phyloP scores from a whole-genome alignment of 345 rosid genomes.

The Isatis tinctoria region DNA sequence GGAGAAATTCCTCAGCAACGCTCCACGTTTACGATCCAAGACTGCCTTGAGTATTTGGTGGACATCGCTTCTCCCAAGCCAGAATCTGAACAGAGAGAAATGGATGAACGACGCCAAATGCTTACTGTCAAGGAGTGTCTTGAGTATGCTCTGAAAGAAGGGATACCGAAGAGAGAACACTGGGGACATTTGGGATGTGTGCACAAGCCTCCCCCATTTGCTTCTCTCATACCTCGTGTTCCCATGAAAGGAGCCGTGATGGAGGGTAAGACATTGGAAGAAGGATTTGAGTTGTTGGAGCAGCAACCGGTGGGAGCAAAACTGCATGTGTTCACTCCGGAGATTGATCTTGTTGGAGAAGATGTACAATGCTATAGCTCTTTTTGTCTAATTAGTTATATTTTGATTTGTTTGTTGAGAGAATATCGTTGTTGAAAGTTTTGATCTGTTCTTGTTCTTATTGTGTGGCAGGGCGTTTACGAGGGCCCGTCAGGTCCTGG shows the following conservation, averaged over 20 bases:
- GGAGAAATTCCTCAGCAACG: not conserved
- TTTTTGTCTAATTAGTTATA: not conserved
- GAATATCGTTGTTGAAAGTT: too few relatives aligned
- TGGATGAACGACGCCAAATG: not conserved
- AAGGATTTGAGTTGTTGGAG: not conserved
- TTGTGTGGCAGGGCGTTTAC: conserved; percentile 12
- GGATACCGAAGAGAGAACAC: not conserved
- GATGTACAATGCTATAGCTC: not conserved
- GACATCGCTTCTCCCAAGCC: not conserved
- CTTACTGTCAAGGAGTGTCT: conserved; percentile 14
- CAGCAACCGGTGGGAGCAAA: conserved; percentile 16
- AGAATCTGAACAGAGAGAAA: not conserved
- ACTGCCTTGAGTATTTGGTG: not conserved
- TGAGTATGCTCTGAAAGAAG: not conserved
- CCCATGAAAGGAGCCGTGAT: conserved; percentile 16
- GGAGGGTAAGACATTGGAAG: not conserved
- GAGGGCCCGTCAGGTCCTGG: not conserved
- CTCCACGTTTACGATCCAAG: not conserved
- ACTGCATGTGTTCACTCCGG: conserved; percentile 21
- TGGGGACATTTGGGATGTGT: conserved; percentile 21
- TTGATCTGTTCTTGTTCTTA: not conserved
- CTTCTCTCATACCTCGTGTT: not conserved
- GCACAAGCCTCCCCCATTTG: not conserved
- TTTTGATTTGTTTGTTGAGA: not conserved
- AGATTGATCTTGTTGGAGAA: conserved; percentile 17